These are phyloP conservation scores for Pleurotus cornucopiae DNA, from an alignment of 768 basidiomycete species.

Conservation along the genomic window DNA sequence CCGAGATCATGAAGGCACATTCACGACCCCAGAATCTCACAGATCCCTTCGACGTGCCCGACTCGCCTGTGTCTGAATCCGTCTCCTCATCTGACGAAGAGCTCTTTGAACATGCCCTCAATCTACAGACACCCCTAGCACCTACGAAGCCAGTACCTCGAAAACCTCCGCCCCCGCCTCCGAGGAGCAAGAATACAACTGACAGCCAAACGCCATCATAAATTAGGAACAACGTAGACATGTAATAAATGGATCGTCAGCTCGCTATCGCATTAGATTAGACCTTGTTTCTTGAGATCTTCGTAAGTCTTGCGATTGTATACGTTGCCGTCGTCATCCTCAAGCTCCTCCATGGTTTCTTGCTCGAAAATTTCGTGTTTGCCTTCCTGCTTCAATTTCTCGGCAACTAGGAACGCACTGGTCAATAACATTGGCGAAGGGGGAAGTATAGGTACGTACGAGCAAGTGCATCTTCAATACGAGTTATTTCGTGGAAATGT, in stretches of 20 bases:
- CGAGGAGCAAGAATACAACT: constrained; percentile 22
- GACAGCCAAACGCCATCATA: neutral
- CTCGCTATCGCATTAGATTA: constrained; percentile 48
- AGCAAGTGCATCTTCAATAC: constrained; percentile 93
- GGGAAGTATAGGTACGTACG: constrained; percentile 46
- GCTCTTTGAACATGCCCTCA: constrained; percentile 68
- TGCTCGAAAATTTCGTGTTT: constrained; percentile 88
- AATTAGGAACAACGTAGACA: constrained; percentile 5
- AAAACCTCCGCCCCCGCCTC: constrained; percentile 42
- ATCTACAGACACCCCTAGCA: constrained; percentile 66
- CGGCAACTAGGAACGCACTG: constrained; percentile 63
- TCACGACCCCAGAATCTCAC: constrained; percentile 19
- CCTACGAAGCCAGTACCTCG: constrained; percentile 45
- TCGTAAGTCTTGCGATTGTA: constrained; percentile 98
- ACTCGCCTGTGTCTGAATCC: constrained; percentile 65
- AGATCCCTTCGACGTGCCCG: constrained; percentile 76
- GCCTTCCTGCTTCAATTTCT: constrained; percentile 97
- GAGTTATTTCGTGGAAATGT: constrained; percentile 98
- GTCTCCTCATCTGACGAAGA: constrained; percentile 86
- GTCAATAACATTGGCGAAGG: neutral
- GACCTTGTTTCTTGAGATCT: constrained; percentile 92
- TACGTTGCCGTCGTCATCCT: constrained; percentile 98
- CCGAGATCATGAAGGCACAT: constrained; percentile 28
- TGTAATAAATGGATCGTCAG: constrained; percentile 1
- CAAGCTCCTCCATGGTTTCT: constrained; percentile 96